Base-by-base conservation (phyloP, 2,329 filamentous ascomycete genomes). In the Stenocarpella maydis region DNA sequence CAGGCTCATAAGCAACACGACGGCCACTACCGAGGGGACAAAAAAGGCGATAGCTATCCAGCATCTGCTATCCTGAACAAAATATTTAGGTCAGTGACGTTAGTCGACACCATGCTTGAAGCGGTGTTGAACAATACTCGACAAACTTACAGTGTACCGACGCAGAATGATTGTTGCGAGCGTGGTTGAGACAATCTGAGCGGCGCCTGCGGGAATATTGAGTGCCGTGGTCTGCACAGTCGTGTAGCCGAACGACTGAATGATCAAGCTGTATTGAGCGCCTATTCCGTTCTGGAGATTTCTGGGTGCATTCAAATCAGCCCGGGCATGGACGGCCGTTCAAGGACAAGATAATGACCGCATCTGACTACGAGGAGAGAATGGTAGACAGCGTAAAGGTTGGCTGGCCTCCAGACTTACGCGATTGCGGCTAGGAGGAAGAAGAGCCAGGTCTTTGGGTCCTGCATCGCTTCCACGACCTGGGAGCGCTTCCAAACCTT, bases 11-110 rank as follows among this genome's bases (percentile, higher is more conserved):
- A 65, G 50, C 12, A 53, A 28, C 10, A 41, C 24, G 5, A 65
- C 61, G 19, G 47, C 61, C 31, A 65, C 1, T 4, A 53, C 61
- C n/a, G 61, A 65, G 1, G 61, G 47, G 2, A 45, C 19, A 24
- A 65, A 65, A 19, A 65, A 65, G 2, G 14, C 47, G 15, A 53
- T 53, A 12, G 61, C 61, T 9, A 65, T 65, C 61, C 61, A 65
- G 24, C 21, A 21, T 53, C 61, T 50, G 1, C 28, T 10, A 31
- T 65, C 53, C 61, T 65, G 15, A 47, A 45, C 1, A 6, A 21
- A 6, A 34, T 34, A 2, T 1, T 21, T 9, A 17, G 41, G 34
- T 39, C 24, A 53, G 21, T 39, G 10, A 41, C 9, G 4, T 34
- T 26, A 9, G 1, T 10, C n/a, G 10, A 3, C 10, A 2, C 24